Evolutionary conservation across 371 early-diverging fungal species (phyloP).

Genomic region (Mucor lusitanicus): DNA sequence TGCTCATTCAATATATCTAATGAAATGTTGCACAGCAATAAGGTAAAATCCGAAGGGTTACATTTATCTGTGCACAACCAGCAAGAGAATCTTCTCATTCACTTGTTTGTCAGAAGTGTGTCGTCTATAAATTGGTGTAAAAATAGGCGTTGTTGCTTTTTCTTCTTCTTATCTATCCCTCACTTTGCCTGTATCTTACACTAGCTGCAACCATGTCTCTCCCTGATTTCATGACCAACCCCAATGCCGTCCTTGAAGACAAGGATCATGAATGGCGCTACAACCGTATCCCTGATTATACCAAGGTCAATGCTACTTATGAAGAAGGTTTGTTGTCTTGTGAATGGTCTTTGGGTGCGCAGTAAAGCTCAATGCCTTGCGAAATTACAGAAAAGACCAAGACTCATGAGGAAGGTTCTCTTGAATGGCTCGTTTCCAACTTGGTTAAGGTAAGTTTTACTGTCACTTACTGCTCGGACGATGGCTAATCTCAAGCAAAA

Average conservation of each 20-base stretch:
- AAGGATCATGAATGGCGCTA: constrained; percentile 53
- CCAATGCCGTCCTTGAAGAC: constrained; percentile 56
- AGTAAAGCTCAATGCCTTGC: background rate
- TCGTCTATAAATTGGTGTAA: background rate
- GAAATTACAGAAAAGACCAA: constrained; percentile 33
- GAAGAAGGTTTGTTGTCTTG: constrained; percentile 33
- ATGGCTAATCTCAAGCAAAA: background rate
- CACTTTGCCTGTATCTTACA: background rate
- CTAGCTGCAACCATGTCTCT: constrained; percentile 12
- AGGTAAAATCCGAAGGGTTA: background rate
- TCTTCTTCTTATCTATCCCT: background rate
- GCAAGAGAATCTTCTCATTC: background rate
- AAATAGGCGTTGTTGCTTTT: background rate
- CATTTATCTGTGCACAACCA: background rate
- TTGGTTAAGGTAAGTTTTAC: constrained; percentile 44
- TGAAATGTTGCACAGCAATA: background rate
- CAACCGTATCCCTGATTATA: constrained; percentile 50
- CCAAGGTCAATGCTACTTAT: constrained; percentile 48
- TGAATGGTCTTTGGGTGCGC: background rate
- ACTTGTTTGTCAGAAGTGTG: background rate
- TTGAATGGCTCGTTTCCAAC: constrained; percentile 53
- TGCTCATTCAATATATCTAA: background rate
- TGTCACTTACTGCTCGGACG: background rate
- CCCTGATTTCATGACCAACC: constrained; percentile 57
- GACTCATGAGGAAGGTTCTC: constrained; percentile 47